Conservation (phyloP, 108 stramenopile species). For the Schizochytrium sp. region DNA sequence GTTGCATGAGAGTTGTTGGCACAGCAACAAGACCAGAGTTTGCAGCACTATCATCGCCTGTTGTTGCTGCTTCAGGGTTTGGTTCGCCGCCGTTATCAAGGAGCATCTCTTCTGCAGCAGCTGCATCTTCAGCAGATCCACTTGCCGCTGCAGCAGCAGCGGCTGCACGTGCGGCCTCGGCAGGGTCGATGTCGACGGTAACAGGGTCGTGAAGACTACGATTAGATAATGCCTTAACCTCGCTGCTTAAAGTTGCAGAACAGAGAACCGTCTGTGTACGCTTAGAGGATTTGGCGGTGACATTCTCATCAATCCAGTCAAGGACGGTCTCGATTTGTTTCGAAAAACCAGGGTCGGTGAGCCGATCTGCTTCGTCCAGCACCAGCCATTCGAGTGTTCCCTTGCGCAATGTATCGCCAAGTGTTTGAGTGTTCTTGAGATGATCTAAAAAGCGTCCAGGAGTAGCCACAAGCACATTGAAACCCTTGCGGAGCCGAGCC, state of each 20-base stretch:
- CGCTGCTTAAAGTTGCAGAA: conserved; percentile 85
- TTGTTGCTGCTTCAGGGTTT: neutral
- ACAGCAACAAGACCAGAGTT: conserved; percentile 71
- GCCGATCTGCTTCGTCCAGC: conserved; percentile 93
- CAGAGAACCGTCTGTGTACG: conserved; percentile 85
- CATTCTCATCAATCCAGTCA: conserved; percentile 68
- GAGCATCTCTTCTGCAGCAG: neutral
- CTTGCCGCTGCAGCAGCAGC: conserved; percentile 33
- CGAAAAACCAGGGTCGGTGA: conserved; percentile 93
- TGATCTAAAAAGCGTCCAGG: conserved; percentile 96
- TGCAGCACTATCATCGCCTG: conserved; percentile 52
- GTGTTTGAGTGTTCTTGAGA: conserved; percentile 85
- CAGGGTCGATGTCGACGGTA: conserved; percentile 19
- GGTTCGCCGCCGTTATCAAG: neutral
- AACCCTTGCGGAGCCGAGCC: conserved; percentile 91
- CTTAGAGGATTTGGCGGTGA: conserved; percentile 75
- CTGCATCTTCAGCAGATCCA: neutral
- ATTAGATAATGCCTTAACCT: conserved; percentile 67
- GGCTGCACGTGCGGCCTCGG: conserved; percentile 31
- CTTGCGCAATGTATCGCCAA: conserved; percentile 77
- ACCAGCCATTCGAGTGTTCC: conserved; percentile 83
- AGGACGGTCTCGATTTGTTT: conserved; percentile 88
- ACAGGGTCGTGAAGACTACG: neutral
- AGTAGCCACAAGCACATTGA: conserved; percentile 91
- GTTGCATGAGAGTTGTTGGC: conserved; percentile 87